Conservation (phyloP, 345 rosid genomes). For the Eutrema yunnanense region DNA sequence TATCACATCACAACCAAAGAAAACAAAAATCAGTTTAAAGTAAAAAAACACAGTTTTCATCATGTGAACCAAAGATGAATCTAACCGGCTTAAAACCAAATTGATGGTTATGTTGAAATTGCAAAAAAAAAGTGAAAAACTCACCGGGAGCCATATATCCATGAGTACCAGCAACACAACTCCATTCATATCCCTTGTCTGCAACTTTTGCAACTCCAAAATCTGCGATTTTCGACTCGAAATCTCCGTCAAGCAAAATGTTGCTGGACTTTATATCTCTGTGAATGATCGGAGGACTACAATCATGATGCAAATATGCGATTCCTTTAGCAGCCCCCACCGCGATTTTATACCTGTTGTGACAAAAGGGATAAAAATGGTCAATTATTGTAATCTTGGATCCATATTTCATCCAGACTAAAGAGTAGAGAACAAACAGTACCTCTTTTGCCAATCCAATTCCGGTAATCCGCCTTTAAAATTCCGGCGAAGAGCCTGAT, state of each 20-base stretch:
- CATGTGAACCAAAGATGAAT: neutral
- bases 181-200: constrained; percentile 46
- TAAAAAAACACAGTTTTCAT: neutral
- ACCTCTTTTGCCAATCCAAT: constrained; percentile 65
- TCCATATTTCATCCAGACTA: neutral
- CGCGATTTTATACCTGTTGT: constrained; percentile 58
- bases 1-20: neutral
- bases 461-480: constrained; percentile 49
- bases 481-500: constrained; percentile 47
- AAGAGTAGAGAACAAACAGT: constrained; percentile 5
- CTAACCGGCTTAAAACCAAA: neutral
- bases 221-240: constrained; percentile 80
- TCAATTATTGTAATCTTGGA: neutral
- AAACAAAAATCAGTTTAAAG: neutral
- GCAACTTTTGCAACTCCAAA: constrained; percentile 82
- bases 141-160: constrained; percentile 96
- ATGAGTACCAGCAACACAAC: constrained; percentile 71
- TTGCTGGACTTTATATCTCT: constrained; percentile 88
- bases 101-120: neutral
- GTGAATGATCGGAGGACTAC: constrained; percentile 70
- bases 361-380: neutral
- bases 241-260: constrained; percentile 59
- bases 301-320: constrained; percentile 83
- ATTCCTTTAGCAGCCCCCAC: constrained; percentile 83
- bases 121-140: constrained; percentile 1